Percentiles rank a stretch among this genome's conserved stretches.
These are phyloP conservation scores for Zoysia pacifica DNA, from an alignment of 176 grass and related monocot genomes.

Conservation along the genomic window DNA sequence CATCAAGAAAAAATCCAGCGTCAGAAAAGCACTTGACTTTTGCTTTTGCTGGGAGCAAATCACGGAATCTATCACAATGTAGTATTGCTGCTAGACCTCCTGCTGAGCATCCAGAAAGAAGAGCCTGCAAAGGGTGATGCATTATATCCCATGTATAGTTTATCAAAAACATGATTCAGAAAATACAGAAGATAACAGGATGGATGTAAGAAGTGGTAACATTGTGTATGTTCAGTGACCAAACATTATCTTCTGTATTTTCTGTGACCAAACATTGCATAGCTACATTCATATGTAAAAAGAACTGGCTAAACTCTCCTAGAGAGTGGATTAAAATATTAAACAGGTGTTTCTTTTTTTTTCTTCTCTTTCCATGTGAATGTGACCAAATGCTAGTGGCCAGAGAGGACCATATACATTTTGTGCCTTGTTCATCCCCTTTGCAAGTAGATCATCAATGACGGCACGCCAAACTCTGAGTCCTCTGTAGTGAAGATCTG, in stretches of 20 bases:
- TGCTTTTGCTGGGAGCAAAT: conserved; percentile 58
- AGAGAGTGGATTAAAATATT: not conserved
- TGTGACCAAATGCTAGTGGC: not conserved
- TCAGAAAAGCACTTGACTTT: conserved; percentile 88
- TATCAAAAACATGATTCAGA: not conserved
- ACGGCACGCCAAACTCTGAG: conserved; percentile 71
- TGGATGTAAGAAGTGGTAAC: conserved; percentile 6
- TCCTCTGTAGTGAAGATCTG: conserved; percentile 75
- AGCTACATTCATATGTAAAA: not conserved
- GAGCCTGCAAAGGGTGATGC: conserved; percentile 48
- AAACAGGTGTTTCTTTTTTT: not conserved
- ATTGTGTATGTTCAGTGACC: conserved; percentile 14
- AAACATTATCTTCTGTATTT: too few species aligned
- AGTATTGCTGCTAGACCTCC: conserved; percentile 83
- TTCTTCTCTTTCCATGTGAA: not conserved
- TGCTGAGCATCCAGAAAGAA: conserved; percentile 94
- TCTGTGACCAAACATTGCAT: not conserved
- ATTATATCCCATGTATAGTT: not conserved
- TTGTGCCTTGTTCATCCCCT: conserved; percentile 73
- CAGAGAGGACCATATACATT: conserved; percentile 54
- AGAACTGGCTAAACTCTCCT: not conserved
- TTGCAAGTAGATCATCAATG: conserved; percentile 72
- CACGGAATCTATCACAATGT: conserved; percentile 76
- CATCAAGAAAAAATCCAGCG: conserved; percentile 85
- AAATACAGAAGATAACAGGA: not conserved